phyloP scores from a whole-genome alignment of 768 basidiomycete species.

The Lactarius deliciosus region DNA sequence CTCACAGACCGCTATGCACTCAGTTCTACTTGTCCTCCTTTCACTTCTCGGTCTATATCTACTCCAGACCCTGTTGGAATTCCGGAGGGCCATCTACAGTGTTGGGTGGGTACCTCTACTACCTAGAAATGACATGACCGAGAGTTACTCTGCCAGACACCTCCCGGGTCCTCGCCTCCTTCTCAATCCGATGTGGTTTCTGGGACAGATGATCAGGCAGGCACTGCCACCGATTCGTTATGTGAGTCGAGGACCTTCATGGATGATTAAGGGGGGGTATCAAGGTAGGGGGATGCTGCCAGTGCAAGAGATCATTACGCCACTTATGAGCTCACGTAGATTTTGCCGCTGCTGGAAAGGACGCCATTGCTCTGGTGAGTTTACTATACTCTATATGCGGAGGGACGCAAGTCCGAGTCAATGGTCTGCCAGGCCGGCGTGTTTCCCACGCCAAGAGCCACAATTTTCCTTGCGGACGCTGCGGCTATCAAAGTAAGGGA shows the following conservation, averaged over 20 bases:
- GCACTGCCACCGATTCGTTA: not conserved
- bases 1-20: not conserved
- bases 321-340: constrained; percentile 1
- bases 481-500: constrained; percentile 22
- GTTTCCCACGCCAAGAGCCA: not conserved
- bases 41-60: not conserved
- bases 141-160: not conserved
- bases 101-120: not conserved
- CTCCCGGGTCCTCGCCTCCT: not conserved
- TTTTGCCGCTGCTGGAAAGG: constrained; percentile 19
- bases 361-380: constrained; percentile 13
- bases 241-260: not conserved
- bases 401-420: not conserved
- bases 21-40: not conserved
- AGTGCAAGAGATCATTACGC: no score
- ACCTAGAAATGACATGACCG: not conserved
- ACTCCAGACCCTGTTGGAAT: not conserved
- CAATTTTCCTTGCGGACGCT: constrained; percentile 21
- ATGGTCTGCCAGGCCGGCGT: constrained; percentile 2
- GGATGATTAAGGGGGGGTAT: not conserved
- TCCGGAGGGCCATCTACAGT: not conserved
- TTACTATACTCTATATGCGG: not conserved
- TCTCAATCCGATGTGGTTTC: not conserved
- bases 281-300: constrained; percentile 3
- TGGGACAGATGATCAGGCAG: not conserved